Evolutionary conservation across 139 green algal species (phyloP), one percentile per base, ranked within the genome.

Genomic region (Nannochloris sp.): DNA sequence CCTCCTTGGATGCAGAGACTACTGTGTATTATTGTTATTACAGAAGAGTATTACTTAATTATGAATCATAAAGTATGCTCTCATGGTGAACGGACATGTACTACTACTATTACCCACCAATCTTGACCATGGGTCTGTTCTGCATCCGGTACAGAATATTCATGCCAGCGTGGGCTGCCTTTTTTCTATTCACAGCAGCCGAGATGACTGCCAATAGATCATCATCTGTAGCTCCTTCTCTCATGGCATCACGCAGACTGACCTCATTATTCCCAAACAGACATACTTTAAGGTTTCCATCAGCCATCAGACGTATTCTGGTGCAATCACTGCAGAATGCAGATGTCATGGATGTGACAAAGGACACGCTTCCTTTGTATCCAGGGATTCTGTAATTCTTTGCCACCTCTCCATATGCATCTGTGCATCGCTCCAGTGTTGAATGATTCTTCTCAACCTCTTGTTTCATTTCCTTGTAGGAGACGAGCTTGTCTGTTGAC

Each of bases 341-440:
- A 19, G 87, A 75, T 7, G 92, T 99, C 93, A 98, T 99, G 44
- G 78, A 91, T 21, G 92, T 96, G 36, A 99, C 79, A 72, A 99
- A 98, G 11, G 76, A 91, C 16, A 99, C 85, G 12, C 44, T 87
- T 70, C 93, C 93, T 1, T 5, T 31, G 70, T 84, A 82, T 23
- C 85, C 88, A 2, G 75, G 73, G n/a, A 92, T 48, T 31, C 61
- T 24, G 67, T 94, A 99, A 73, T 98, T 97, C 73, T 96, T 96
- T 57, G 87, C 89, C 24, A 97, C 90, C 69, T 96, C 91, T 2
- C 81, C 81, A 1, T 18, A 7, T 1, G 82, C 79, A 71, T 95
- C 87, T 24, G 54, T 44, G 5, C 34, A 40, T 40, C 34, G 34
- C 34, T 40, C 34, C 34, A 40, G 34, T 40, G 34, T 40, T 4